phyloP scores from a whole-genome alignment of 306 rosid genomes.

The Crotalaria pallida region DNA sequence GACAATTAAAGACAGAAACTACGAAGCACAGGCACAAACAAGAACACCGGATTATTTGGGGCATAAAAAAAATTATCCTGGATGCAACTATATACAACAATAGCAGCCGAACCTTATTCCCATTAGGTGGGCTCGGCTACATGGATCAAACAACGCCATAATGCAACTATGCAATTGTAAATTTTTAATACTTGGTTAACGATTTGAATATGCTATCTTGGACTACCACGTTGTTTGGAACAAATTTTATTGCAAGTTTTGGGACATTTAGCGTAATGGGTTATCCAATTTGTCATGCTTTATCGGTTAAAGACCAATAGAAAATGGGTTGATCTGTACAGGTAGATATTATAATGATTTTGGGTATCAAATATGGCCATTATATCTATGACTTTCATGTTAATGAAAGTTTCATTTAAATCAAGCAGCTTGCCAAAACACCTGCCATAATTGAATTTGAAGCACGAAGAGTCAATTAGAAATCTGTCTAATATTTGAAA shows the following conservation, averaged over 20 bases:
- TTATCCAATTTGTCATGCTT: background rate
- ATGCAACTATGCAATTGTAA: no score
- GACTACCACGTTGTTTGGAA: background rate
- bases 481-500: background rate
- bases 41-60: no score
- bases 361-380: background rate
- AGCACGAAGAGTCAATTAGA: background rate
- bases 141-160: no score
- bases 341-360: background rate
- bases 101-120: no score
- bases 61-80: no score
- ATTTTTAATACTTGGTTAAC: background rate
- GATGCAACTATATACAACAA: no score
- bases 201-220: background rate
- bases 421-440: background rate
- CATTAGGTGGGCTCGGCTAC: no score
- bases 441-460: background rate
- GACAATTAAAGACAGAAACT: slow-evolving; percentile 3
- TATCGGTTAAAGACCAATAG: background rate
- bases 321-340: background rate
- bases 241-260: background rate
- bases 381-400: background rate
- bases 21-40: no score
- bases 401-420: background rate
- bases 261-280: background rate